Percentiles rank a stretch among this genome's conserved stretches.
phyloP scores from a whole-genome alignment of 1,284 basidiomycete genomes.

The Cutaneotrichosporon cavernicola region DNA sequence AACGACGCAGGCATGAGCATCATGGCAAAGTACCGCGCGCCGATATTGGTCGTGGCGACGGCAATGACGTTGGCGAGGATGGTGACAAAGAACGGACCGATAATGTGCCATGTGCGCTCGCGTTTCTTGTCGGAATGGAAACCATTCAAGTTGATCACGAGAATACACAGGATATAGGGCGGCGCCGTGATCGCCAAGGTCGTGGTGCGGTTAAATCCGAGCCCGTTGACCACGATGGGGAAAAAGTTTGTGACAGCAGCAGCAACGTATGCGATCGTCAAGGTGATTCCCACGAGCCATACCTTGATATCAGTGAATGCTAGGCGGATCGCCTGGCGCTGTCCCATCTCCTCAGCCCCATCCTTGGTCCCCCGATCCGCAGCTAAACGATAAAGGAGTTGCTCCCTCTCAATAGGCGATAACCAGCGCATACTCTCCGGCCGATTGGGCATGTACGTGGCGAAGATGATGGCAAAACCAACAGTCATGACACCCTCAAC shows the following conservation, averaged over 20 bases:
- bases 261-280: constrained; percentile 34
- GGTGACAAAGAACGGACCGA: constrained; percentile 51
- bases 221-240: constrained; percentile 41
- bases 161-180: constrained; percentile 46
- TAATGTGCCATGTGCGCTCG: constrained; percentile 34
- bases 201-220: constrained; percentile 47
- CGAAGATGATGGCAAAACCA: constrained; percentile 36
- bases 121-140: constrained; percentile 45
- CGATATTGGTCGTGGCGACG: constrained; percentile 52
- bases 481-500: constrained; percentile 38
- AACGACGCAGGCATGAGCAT: constrained; percentile 35
- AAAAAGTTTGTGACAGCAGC: constrained; percentile 50
- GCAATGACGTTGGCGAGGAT: constrained; percentile 72
- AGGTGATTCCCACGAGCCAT: constrained; percentile 35
- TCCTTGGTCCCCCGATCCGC: constrained; percentile 40
- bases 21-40: constrained; percentile 49
- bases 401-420: constrained; percentile 38
- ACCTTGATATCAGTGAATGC: constrained; percentile 44
- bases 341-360: constrained; percentile 33
- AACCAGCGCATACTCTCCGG: constrained; percentile 40
- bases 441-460: constrained; percentile 44
- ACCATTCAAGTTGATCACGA: constrained; percentile 43
- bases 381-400: constrained; percentile 42
- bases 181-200: constrained; percentile 49
- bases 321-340: constrained; percentile 32